These are phyloP conservation scores for Fonsecaea pugnacius DNA, from an alignment of 2,329 filamentous ascomycete genomes.

Conservation along the genomic window DNA sequence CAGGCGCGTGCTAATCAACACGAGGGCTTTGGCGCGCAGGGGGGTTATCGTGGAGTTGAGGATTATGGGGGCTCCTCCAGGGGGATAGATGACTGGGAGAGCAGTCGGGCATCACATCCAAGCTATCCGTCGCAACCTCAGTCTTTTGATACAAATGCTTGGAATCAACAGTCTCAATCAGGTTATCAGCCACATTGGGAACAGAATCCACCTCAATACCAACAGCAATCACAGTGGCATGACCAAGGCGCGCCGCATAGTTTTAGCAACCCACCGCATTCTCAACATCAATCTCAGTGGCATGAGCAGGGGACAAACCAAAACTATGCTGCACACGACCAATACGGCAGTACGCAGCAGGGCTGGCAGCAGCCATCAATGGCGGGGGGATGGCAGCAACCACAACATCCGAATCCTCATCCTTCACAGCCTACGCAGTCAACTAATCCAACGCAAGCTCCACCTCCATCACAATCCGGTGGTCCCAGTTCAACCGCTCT, in stretches of 20 bases:
- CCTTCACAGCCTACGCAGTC: conserved; percentile 19
- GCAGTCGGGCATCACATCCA: conserved; percentile 26
- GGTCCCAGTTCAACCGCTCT: conserved; percentile 57
- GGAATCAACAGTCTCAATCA: conserved; percentile 25
- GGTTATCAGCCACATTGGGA: conserved; percentile 25
- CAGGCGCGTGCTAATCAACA: conserved; percentile 65
- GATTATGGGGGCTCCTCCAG: conserved; percentile 33
- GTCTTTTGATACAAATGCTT: conserved; percentile 24
- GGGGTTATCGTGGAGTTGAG: conserved; percentile 37
- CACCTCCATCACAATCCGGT: conserved; percentile 22
- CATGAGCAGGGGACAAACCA: conserved; percentile 19
- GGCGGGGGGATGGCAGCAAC: conserved; percentile 9
- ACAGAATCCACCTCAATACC: conserved; percentile 23
- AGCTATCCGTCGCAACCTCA: conserved; percentile 47
- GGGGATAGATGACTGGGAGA: conserved; percentile 43
- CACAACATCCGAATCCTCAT: conserved; percentile 10
- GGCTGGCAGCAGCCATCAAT: conserved; percentile 19
- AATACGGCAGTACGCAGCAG: conserved; percentile 21
- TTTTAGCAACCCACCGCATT: conserved; percentile 23
- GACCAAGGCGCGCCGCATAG: conserved; percentile 20
- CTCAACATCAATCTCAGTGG: conserved; percentile 23
- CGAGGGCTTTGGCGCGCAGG: conserved; percentile 42
- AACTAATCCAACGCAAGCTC: not conserved
- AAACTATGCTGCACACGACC: conserved; percentile 13
- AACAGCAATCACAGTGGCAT: conserved; percentile 25